Conservation (phyloP, 164 flowering plant species). For the Echeveria elegans region DNA sequence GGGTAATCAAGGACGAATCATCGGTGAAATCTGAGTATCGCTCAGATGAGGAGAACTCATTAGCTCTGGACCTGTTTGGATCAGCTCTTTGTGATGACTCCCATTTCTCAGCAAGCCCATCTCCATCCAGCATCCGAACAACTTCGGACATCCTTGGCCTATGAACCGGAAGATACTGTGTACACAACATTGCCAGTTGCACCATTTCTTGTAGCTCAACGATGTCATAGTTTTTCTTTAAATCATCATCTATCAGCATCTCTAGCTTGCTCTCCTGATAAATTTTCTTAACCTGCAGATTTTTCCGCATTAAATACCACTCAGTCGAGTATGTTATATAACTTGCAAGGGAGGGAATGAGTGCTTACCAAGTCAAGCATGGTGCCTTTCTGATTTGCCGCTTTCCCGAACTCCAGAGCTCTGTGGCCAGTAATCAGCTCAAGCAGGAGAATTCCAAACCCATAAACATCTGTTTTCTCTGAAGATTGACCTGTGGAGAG, state of each 20-base stretch:
- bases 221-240: conserved; percentile 23
- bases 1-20: conserved; percentile 5
- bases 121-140: conserved; percentile 38
- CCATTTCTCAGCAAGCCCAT: conserved; percentile 14
- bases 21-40: conserved; percentile 36
- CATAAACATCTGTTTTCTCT: conserved; percentile 12
- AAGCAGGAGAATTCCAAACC: conserved; percentile 59
- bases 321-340: not conserved
- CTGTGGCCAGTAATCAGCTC: conserved; percentile 21
- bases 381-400: not conserved
- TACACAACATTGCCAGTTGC: conserved; percentile 29
- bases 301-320: not conserved
- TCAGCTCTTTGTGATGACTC: conserved; percentile 29
- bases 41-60: conserved; percentile 31
- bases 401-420: not conserved
- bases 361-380: not conserved
- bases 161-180: conserved; percentile 27
- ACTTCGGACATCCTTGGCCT: conserved; percentile 39
- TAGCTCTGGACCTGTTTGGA: conserved; percentile 16
- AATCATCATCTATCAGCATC: conserved; percentile 27
- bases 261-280: conserved; percentile 37
- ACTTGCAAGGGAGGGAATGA: not conserved
- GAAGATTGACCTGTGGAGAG: not conserved
- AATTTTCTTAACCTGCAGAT: conserved; percentile 28
- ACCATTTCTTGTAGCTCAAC: conserved; percentile 34